Evolutionary conservation across 2,329 filamentous ascomycete species (phyloP).

Genomic region (Fusarium temperatum): DNA sequence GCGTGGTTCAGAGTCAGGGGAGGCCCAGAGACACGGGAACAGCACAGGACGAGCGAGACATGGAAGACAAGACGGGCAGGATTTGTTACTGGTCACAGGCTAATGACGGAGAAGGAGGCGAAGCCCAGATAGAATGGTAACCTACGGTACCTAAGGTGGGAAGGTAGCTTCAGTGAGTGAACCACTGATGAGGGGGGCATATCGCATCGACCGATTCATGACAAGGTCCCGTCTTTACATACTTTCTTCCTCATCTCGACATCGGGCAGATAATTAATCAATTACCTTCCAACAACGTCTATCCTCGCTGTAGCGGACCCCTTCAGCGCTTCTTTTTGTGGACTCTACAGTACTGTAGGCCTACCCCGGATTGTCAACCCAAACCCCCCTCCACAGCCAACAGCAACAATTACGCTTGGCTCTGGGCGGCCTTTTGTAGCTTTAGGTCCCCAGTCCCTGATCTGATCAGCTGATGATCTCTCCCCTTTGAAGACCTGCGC

Average conservation of each 20-base stretch:
- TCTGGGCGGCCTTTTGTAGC: constrained; percentile 28
- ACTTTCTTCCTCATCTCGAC: neutral
- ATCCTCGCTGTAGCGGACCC: constrained; percentile 33
- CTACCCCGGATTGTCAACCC: constrained; percentile 42
- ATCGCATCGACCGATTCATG: neutral
- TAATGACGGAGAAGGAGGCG: constrained; percentile 24
- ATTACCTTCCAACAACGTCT: neutral
- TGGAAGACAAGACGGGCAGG: neutral
- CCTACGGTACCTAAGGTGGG: neutral
- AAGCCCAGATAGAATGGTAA: constrained; percentile 15
- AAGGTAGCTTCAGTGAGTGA: constrained; percentile 2
- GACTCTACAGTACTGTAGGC: constrained; percentile 26
- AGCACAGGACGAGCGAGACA: neutral
- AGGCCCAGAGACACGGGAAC: constrained; percentile 20
- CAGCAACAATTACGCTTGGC: constrained; percentile 34
- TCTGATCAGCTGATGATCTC: constrained; percentile 45
- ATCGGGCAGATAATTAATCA: neutral
- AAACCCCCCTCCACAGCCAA: constrained; percentile 31
- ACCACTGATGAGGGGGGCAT: neutral
- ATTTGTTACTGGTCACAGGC: neutral
- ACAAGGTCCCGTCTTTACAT: too few species aligned
- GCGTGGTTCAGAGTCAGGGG: constrained; percentile 31
- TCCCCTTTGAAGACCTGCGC: constrained; percentile 40
- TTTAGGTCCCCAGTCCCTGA: constrained; percentile 27
- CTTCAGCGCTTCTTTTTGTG: constrained; percentile 31